Percentiles rank a stretch among this genome's conserved stretches.
Evolutionary conservation across 1,139 yeast genomes (phyloP).

Genomic region (Debaryomyces nepalensis): DNA sequence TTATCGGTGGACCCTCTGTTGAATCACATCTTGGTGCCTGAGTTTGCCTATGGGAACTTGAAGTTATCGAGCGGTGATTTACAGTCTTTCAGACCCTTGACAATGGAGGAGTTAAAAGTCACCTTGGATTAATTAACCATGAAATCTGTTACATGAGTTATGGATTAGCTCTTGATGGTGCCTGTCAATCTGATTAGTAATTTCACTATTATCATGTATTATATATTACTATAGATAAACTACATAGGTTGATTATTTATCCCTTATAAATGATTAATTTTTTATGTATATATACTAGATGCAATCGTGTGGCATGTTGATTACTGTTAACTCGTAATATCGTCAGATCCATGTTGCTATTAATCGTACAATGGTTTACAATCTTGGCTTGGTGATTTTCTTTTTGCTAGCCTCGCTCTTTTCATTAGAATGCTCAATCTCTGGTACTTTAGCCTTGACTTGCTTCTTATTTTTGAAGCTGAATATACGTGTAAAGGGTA

Average conservation of each 20-base stretch:
- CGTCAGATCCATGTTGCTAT: too few relatives aligned
- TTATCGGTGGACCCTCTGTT: constrained; percentile 44
- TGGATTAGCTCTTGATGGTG: constrained; percentile 4
- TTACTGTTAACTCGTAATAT: neutral
- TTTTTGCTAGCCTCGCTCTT: constrained; percentile 20
- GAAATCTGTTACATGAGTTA: neutral
- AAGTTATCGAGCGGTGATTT: constrained; percentile 31
- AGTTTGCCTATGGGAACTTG: constrained; percentile 40
- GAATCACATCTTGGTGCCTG: constrained; percentile 44
- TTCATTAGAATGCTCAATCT: constrained; percentile 12
- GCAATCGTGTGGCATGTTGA: neutral
- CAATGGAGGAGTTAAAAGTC: constrained; percentile 39
- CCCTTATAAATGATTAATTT: constrained; percentile 3
- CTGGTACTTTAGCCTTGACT: constrained; percentile 12
- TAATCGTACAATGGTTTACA: constrained; percentile 21
- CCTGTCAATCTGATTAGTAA: constrained; percentile 7
- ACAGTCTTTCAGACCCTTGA: constrained; percentile 41
- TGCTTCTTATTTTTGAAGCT: constrained; percentile 19
- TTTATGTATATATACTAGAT: neutral
- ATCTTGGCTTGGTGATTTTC: constrained; percentile 38
- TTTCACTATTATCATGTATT: constrained; percentile 8
- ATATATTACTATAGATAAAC: constrained; percentile 10
- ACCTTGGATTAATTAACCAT: constrained; percentile 33
- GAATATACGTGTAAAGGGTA: constrained; percentile 54
- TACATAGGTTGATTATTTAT: constrained; percentile 7